Evolutionary conservation across 768 basidiomycete genomes (phyloP).

Genomic region (Suillus plorans): DNA sequence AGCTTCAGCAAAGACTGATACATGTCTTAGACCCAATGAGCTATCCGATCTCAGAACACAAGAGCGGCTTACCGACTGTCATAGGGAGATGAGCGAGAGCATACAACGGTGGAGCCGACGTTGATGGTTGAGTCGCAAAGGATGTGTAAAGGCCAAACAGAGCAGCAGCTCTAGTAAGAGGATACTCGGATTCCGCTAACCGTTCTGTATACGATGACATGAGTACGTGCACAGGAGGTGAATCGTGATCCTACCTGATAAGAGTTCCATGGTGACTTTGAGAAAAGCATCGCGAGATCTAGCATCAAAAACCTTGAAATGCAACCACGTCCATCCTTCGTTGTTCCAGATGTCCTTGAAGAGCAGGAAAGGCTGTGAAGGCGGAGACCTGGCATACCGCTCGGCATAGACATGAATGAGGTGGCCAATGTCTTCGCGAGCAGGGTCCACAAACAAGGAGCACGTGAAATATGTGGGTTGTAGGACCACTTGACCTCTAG

Average conservation of each 20-base stretch:
- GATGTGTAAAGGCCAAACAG: conserved; percentile 74
- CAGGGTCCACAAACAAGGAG: conserved; percentile 62
- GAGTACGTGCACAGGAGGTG: not conserved
- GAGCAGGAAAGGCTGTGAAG: conserved; percentile 54
- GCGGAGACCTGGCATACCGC: conserved; percentile 37
- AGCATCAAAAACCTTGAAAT: conserved; percentile 71
- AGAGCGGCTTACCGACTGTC: conserved; percentile 48
- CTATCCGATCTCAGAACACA: conserved; percentile 6
- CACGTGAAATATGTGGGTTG: conserved; percentile 82
- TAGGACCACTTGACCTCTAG: conserved; percentile 60
- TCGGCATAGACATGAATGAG: conserved; percentile 56
- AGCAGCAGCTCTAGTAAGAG: conserved; percentile 56
- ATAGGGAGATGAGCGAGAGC: conserved; percentile 56
- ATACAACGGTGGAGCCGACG: conserved; percentile 50
- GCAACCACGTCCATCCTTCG: conserved; percentile 74
- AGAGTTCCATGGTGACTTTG: conserved; percentile 56
- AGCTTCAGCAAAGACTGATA: conserved; percentile 49
- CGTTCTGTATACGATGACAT: conserved; percentile 45
- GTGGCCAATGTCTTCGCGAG: conserved; percentile 60
- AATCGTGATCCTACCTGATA: conserved; percentile 52
- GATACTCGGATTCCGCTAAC: conserved; percentile 46
- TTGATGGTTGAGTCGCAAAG: conserved; percentile 63
- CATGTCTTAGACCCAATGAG: conserved; percentile 45
- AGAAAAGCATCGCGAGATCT: conserved; percentile 66
- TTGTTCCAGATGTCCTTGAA: conserved; percentile 72